Base-by-base conservation (phyloP, 2,329 filamentous ascomycete genomes). In the Fusarium scirpi region DNA sequence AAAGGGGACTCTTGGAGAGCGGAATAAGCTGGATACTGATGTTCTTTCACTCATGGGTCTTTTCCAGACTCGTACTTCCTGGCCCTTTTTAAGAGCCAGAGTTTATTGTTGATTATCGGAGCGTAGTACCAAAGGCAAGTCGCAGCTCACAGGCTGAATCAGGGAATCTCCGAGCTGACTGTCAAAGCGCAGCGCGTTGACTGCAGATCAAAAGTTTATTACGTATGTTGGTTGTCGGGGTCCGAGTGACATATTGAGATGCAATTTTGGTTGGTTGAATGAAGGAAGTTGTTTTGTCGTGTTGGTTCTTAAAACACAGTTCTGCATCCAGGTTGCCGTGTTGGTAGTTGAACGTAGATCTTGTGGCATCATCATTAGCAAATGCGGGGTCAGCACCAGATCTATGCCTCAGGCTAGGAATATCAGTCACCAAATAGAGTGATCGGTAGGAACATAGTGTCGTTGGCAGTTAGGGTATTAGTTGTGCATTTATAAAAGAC, bases 221-320 rank as follows among this genome's bases (percentile, higher is more conserved):
- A 0, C 29, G 16, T 34, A 34, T 3, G 7, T n/a, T n/a, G n/a
- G 53, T 29, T 8, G 10, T 11, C 15, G 1, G 11, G 12, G 6
- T 16, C 2, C 5, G 3, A 30, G 45, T 16, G 4, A 2, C 3
- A 41, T 11, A 10, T 22, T 5, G 1, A 1, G 9, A 18, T 10
- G 8, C 16, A 1, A 18, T 11, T 43, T 10, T 41, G 34, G 25
- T 8, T 0, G 8, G 2, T 22, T 43, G 10, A 6, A 5, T 25
- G 1, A 27, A 58, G 34, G 18, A 53, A 53, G 34, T 24, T 40
- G n/a, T n/a, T 15, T n/a, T 53, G 46, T 32, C 5, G 20, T 58
- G 34, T 43, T 57, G 30, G 11, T 11, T 22, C 18, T 15, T 5
- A 45, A 45, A n/a, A 2, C 22, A 41, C n/a, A 41, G 38, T 41